Percentiles rank a stretch among this genome's conserved stretches.
Evolutionary conservation across 2,329 filamentous ascomycete genomes (phyloP).

Genomic region (Verticillium dahliae): DNA sequence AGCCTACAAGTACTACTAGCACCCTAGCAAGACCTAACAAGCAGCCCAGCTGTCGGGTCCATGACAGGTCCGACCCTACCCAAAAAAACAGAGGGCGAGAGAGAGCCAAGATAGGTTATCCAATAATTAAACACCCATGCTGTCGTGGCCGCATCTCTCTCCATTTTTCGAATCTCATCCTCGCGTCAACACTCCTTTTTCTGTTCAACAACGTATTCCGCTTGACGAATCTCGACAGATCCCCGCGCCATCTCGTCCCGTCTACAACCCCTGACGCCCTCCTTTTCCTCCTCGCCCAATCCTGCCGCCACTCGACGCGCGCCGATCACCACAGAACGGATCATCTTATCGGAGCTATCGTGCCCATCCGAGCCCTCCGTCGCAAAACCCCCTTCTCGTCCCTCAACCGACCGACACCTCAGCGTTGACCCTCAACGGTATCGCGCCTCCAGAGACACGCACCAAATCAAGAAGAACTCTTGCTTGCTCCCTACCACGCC

Average conservation of each 20-base stretch:
- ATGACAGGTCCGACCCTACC: background rate
- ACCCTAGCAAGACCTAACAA: background rate
- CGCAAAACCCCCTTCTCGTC: background rate
- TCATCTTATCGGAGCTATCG: background rate
- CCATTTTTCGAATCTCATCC: background rate
- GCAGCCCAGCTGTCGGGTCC: background rate
- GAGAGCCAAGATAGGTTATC: background rate
- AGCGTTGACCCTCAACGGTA: background rate
- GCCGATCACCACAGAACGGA: background rate
- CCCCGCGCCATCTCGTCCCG: background rate
- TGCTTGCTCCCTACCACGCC: background rate
- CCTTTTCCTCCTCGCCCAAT: background rate
- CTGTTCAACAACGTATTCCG: background rate
- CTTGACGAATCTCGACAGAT: background rate
- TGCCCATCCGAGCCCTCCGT: background rate
- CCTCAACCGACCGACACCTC: background rate
- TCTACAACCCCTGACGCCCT: background rate
- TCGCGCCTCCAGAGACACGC: background rate
- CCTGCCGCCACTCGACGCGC: background rate
- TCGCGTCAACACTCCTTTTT: background rate
- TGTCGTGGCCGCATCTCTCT: background rate
- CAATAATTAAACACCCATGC: background rate
- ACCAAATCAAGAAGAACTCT: background rate
- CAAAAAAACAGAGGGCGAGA: background rate
- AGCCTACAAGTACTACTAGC: background rate